Base-by-base conservation (phyloP, 495 filamentous ascomycete genomes). In the Aspergillus campestris region DNA sequence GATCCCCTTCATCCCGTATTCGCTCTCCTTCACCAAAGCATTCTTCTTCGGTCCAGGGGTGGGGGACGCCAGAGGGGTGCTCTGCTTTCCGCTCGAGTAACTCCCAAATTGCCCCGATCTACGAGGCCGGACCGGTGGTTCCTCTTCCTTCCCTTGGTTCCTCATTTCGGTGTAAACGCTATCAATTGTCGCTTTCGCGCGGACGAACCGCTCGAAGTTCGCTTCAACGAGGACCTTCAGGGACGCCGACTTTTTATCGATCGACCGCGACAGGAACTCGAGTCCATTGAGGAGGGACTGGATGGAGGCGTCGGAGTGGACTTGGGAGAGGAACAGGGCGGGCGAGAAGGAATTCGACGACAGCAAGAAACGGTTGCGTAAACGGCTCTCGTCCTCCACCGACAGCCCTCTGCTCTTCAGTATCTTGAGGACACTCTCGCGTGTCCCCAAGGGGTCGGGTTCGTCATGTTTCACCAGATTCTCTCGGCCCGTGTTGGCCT, bases 121-220 rank as follows among this genome's bases (percentile, higher is more conserved):
- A 56, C 85, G 81, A 43, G 83, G 79, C 14, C 61, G 51, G 6
- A 69, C 64, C 3, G 57, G 49, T 8, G 70, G 51, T n/a, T 76
- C 72, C n/a, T 77, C 73, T 30, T 85, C 79, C 6, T 66, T 74
- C 3, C 87, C 88, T 54, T 88, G 84, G 42, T 86, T 88, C 41
- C 89, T 88, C 92, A 98, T 97, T 65, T 97, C 94, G 31, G 79
- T 89, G 64, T 98, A 98, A 32, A 98, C 92, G 69, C 89, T 89
- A 66, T 98, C 92, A 50, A 98, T 97, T 6, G 89, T 96, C 3
- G 88, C 84, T 60, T 98, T 98, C 6, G 94, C 92, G 8, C 84
- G 81, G 30, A 98, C 91, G 64, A 98, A 98, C 30, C 89, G 83
- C 66, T 98, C 94, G 56, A 98, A 98, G 57, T 98, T 97, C 28